Base-by-base conservation (phyloP, 345 rosid genomes). In the Eutrema heterophyllum region DNA sequence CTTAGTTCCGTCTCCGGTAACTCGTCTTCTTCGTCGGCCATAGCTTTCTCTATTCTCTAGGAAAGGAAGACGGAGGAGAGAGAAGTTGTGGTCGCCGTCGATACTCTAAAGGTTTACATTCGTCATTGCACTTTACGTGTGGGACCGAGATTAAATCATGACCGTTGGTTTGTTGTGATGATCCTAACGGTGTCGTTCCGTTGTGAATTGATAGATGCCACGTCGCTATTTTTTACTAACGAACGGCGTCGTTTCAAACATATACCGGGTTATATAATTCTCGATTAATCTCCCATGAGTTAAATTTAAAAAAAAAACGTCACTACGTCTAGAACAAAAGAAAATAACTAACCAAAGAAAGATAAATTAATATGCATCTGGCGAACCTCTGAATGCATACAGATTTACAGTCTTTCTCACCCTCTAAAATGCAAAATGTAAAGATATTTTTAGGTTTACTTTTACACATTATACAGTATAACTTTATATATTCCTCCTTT, bases 11-110 rank as follows among this genome's bases (percentile, higher is more conserved):
- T 81, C 53, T 82, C 88, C 56, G 55, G 72, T 62, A 63, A 73
- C 56, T 70, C 82, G 21, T 79, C 76, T 33, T 81, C 85, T 68
- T 83, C 90, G 12, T 81, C 97, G 70, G 88, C 95, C 89, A 86
- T 86, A 9, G 43, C 51, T 63, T 70, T 54, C 57, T 18, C 46
- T 24, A 2, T 54, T 80, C 52, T 45, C 46, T 70, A 29, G 7
- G 21, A 43, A 6, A 29, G 51, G 24, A 44, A 50, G 72, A 63
- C 53, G 56, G 56, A 76, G 52, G 27, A 56, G 71, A 45, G 52
- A 61, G 64, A 68, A 72, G 41, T 33, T 6, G 0, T 39, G 44
- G 81, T 71, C 33, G 62, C 49, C 76, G 80, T 72, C 36, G 71
- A 49, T 62, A 63, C 68, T 64, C 80, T 79, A 68, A 49, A 81